Base-by-base conservation (phyloP, 1,139 yeast genomes). In the Debaryomycetaceae sp. region DNA sequence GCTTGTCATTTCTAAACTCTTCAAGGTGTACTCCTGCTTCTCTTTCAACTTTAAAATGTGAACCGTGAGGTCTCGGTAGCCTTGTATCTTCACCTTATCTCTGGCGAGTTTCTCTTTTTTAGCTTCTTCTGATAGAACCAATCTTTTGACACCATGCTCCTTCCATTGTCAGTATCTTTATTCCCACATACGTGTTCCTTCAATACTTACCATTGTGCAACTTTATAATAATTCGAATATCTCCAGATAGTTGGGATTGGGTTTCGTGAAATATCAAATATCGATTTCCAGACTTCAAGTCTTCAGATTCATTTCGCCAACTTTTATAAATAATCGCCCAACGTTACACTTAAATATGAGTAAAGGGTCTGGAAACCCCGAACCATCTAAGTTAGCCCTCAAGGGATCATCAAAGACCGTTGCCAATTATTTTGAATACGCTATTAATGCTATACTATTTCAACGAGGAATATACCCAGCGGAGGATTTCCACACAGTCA, bases 381-480 rank as follows among this genome's bases (percentile, higher is more conserved):
- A 27, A 27, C 50, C 76, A 40, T 73, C 83, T 9, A 81, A 77
- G 52, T 61, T 87, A 31, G 81, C 90, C 1, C 69, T 88, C 40
- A 83, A 83, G 55, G 96, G 96, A 5, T 86, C 95, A 0, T 81
- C 93, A 34, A 81, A 84, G 51, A 74, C 80, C 0, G 89, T 89
- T 0, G 80, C 93, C 1, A 96, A 90, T 65, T 90, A 87, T 66
- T 90, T 90, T 58, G 86, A 87, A 57, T 88, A 81, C 59, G 81
- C 91, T 46, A 81, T 88, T 49, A 85, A 87, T 61, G 81, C 84
- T 48, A 87, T 91, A 33, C 75, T 91, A 6, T 91, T 86, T 63
- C 98, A 91, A 61, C 69, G 98, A 44, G 96, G 96, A 0, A 84
- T 91, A 36, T 91, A 91, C 57, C 97, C 97, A 0, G 76, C 88